Evolutionary conservation across 2,329 filamentous ascomycete genomes (phyloP).

Genomic region (Aspergillus quadricinctus): DNA sequence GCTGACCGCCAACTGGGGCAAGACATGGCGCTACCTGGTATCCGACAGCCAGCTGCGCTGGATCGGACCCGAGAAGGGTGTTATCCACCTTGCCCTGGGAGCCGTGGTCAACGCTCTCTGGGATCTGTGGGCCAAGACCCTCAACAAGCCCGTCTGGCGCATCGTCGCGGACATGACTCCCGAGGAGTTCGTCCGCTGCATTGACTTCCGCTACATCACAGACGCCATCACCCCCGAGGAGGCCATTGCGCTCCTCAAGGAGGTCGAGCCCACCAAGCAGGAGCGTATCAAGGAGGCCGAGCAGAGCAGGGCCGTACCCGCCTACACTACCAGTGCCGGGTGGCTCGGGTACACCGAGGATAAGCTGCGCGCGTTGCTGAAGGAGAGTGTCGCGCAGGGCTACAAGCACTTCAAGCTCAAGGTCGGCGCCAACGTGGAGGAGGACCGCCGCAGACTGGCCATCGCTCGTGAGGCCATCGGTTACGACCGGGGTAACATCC

Average conservation of each 20-base stretch:
- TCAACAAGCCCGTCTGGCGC: conserved; percentile 84
- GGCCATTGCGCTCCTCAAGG: conserved; percentile 66
- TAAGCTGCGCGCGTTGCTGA: conserved; percentile 72
- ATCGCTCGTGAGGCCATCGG: conserved; percentile 78
- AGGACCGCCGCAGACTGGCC: conserved; percentile 64
- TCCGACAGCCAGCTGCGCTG: conserved; percentile 85
- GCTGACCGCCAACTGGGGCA: conserved; percentile 75
- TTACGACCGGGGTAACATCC: conserved; percentile 74
- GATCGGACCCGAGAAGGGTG: conserved; percentile 92
- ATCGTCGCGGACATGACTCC: conserved; percentile 87
- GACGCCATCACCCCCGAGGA: conserved; percentile 88
- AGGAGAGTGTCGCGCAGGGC: conserved; percentile 70
- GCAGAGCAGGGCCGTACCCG: conserved; percentile 70
- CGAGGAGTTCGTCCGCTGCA: conserved; percentile 79
- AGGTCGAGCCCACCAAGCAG: conserved; percentile 63
- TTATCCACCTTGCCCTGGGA: conserved; percentile 86
- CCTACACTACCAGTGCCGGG: conserved; percentile 84
- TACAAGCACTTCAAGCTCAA: conserved; percentile 90
- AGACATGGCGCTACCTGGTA: conserved; percentile 89
- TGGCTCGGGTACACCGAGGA: conserved; percentile 90
- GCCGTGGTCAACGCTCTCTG: conserved; percentile 88
- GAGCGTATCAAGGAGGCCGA: conserved; percentile 70
- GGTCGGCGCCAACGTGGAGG: conserved; percentile 69
- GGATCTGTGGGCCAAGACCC: conserved; percentile 90
- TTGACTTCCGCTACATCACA: conserved; percentile 93